A percentile compares a stretch with the other conserved stretches of the same genome.
Evolutionary conservation across 1,139 yeast species (phyloP).

Genomic region (Candida gigantensis): DNA sequence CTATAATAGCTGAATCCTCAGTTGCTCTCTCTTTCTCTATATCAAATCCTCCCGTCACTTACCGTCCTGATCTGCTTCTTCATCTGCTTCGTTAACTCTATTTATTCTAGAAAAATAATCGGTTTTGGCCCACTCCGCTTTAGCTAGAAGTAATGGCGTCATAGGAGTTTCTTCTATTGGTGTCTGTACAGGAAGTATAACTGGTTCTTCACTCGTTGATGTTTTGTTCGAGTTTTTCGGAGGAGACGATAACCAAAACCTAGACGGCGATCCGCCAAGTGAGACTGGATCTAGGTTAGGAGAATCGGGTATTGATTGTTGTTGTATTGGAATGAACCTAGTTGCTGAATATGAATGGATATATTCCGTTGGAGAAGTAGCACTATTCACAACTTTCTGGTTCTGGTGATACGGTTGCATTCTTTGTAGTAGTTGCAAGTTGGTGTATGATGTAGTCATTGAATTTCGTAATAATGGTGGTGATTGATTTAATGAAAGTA

Average conservation of each 20-base stretch:
- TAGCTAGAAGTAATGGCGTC: conserved; percentile 44
- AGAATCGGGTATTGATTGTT: conserved; percentile 42
- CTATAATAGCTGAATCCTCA: conserved; percentile 1
- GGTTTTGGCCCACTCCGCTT: conserved; percentile 8
- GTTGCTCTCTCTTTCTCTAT: too few relatives aligned
- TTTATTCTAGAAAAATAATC: conserved; percentile 13
- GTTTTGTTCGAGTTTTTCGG: conserved; percentile 39
- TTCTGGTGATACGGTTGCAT: conserved; percentile 44
- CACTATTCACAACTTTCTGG: too few relatives aligned
- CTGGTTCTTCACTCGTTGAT: conserved; percentile 37
- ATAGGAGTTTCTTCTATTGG: conserved; percentile 48
- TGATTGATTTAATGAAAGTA: conserved; percentile 44
- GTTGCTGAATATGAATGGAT: conserved; percentile 17
- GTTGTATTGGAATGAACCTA: conserved; percentile 7
- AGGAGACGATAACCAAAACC: conserved; percentile 55
- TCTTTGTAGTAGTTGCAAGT: conserved; percentile 21
- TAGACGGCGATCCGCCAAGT: conserved; percentile 55
- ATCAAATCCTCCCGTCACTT: background rate
- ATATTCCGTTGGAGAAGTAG: conserved; percentile 26
- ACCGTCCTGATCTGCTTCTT: conserved; percentile 16
- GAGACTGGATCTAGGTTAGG: conserved; percentile 56
- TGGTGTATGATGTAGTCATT: conserved; percentile 12
- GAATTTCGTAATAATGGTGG: conserved; percentile 9
- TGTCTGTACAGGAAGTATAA: conserved; percentile 44
- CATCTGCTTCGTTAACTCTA: conserved; percentile 13